Evolutionary conservation across 2,329 filamentous ascomycete genomes (phyloP).

Genomic region (Chaetothyriales sp.): DNA sequence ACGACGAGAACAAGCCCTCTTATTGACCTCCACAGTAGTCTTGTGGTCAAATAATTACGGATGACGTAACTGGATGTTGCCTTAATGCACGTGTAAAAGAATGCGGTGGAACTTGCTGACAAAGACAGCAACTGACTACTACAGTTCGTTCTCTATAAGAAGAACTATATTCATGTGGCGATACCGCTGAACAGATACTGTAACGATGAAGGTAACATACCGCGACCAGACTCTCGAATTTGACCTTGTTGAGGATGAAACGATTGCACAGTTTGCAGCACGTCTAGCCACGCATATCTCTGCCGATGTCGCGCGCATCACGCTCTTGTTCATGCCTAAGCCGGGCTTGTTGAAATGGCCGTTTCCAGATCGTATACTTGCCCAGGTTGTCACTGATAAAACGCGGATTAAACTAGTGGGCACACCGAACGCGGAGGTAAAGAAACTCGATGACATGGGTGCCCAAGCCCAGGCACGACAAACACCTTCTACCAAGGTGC

Average conservation of each 20-base stretch:
- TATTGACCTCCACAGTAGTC: too few species aligned
- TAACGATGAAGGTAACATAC: constrained; percentile 37
- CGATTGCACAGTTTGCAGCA: constrained; percentile 31
- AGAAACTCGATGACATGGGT: constrained; percentile 26
- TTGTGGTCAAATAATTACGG: too few species aligned
- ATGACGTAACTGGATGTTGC: background rate
- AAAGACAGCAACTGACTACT: background rate
- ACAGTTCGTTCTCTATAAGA: background rate
- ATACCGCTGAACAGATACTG: background rate
- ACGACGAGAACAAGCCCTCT: background rate
- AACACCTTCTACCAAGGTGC: constrained; percentile 3
- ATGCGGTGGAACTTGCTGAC: background rate
- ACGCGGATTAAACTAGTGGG: constrained; percentile 35
- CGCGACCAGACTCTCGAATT: constrained; percentile 38
- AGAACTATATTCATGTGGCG: background rate
- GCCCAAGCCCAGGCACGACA: constrained; percentile 20
- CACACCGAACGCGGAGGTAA: constrained; percentile 27
- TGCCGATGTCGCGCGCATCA: constrained; percentile 29
- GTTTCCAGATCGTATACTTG: constrained; percentile 25
- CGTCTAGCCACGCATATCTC: constrained; percentile 23
- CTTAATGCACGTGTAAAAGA: background rate
- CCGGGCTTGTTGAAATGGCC: constrained; percentile 32
- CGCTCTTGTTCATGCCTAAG: constrained; percentile 32
- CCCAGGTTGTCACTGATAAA: constrained; percentile 23
- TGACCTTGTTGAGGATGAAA: constrained; percentile 34